Evolutionary conservation across 805 yeast genomes (phyloP).

Genomic region (Jamesozyma jinghongensis): DNA sequence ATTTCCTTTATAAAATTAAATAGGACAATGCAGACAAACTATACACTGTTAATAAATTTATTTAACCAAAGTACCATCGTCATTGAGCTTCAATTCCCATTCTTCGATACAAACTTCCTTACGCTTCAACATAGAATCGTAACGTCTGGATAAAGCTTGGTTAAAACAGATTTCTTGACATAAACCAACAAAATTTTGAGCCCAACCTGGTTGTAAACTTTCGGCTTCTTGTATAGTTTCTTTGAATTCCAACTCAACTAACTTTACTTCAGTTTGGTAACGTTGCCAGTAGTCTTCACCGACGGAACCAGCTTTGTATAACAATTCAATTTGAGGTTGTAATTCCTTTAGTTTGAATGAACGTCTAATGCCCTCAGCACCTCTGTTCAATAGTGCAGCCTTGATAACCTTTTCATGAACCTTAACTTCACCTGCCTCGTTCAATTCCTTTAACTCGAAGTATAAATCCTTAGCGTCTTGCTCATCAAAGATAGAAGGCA

Average conservation of each 20-base stretch:
- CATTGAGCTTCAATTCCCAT: constrained; percentile 26
- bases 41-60: constrained; percentile 2
- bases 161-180: constrained; percentile 88
- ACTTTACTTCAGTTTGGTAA: constrained; percentile 63
- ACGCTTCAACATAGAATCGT: constrained; percentile 33
- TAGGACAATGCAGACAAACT: no score
- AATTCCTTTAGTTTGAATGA: constrained; percentile 73
- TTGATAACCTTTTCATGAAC: constrained; percentile 69
- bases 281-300: constrained; percentile 86
- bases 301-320: constrained; percentile 81
- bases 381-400: constrained; percentile 57
- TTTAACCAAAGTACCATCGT: constrained; percentile 22
- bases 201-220: constrained; percentile 68
- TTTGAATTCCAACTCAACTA: constrained; percentile 73
- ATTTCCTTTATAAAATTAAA: no score
- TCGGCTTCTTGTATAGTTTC: constrained; percentile 73
- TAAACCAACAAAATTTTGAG: constrained; percentile 59
- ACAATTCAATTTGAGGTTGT: constrained; percentile 54
- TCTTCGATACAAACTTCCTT: constrained; percentile 26
- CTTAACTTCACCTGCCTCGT: constrained; percentile 15
- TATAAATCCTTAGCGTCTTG: constrained; percentile 60
- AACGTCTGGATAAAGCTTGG: constrained; percentile 79
- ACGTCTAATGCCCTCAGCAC: constrained; percentile 84
- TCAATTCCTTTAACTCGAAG: constrained; percentile 43
- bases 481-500: constrained; percentile 66